Base-by-base conservation (phyloP, 306 rosid genomes). In the Ochetophila trinervis region DNA sequence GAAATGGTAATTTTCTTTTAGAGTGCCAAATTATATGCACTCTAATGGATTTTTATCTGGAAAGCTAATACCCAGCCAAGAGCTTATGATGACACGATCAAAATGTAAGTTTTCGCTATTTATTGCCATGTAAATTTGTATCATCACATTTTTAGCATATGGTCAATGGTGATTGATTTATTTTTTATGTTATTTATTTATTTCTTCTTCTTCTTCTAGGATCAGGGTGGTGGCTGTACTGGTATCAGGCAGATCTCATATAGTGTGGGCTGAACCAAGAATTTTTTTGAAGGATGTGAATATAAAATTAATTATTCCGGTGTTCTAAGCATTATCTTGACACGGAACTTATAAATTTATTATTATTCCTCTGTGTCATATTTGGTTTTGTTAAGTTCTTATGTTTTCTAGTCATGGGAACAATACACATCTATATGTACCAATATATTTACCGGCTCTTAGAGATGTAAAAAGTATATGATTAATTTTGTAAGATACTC, bases 51-150 rank as follows among this genome's bases (percentile, higher is more conserved):
- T 20, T 69, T 27, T 30, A 48, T 71, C 57, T 48, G 65, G 74
- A 42, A 69, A 0, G 54, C 67, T 65, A 21, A 57, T 57, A 44
- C 17, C 37, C 36, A 70, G 7, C 3, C 47, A 60, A 56, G 82
- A 73, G 79, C 32, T 76, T 60, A 52, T 44, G 70, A 34, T 71
- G 68, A 74, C 66, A 69, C 13, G 58, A 69, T 62, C 72, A 69
- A 62, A 76, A 17, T 70, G 91, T 88, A 75, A 83, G 95, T 85
- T 64, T 45, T 66, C 34, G 53, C 14, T 21, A 13, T 14, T 36
- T 7, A 13, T 59, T 55, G n/a, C 24, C 35, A 53, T 53, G n/a
- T 32, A 6, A 32, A 35, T 78, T 15, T 15, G 5, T 27, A 7
- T 44, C 17, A 32, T 4, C 42, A 0, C 32, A 35, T 30, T 36